Percentiles rank a stretch among this genome's conserved stretches.
Evolutionary conservation across 108 stramenopile genomes (phyloP).

Genomic region (Nitzschia sp.): DNA sequence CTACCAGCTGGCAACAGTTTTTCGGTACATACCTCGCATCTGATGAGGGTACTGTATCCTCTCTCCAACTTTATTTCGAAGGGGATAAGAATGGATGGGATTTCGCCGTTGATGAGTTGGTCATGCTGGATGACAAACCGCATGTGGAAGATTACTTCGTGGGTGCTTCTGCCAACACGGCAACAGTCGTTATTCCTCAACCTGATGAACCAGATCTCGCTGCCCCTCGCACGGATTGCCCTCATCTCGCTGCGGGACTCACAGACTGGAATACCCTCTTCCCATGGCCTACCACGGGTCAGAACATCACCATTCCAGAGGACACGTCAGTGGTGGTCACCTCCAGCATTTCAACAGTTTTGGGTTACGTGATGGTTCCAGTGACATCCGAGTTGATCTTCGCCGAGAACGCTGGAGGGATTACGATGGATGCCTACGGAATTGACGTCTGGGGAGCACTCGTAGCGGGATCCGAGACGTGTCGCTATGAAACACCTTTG

Average conservation of each 20-base stretch:
- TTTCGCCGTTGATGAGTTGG: not conserved
- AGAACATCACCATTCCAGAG: not conserved
- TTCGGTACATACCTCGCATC: not conserved
- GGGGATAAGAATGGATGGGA: not conserved
- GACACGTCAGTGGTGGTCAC: not conserved
- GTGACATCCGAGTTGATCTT: not conserved
- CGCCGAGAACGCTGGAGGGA: not conserved
- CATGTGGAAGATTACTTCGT: not conserved
- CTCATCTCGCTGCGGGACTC: not conserved
- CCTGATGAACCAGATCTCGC: constrained; percentile 25
- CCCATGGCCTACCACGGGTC: not conserved
- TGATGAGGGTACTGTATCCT: not conserved
- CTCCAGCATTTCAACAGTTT: not conserved
- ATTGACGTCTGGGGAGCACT: not conserved
- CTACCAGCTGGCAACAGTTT: not conserved
- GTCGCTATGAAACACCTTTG: not conserved
- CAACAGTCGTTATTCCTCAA: constrained; percentile 38
- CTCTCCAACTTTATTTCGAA: not conserved
- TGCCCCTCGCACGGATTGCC: constrained; percentile 20
- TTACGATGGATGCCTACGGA: not conserved
- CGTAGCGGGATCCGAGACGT: not conserved
- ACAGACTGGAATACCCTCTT: not conserved
- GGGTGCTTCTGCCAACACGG: not conserved
- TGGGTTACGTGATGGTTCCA: not conserved
- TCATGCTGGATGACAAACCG: not conserved